phyloP scores from a whole-genome alignment of 106 monocot genomes.

The Dioscorea zingiberensis region DNA sequence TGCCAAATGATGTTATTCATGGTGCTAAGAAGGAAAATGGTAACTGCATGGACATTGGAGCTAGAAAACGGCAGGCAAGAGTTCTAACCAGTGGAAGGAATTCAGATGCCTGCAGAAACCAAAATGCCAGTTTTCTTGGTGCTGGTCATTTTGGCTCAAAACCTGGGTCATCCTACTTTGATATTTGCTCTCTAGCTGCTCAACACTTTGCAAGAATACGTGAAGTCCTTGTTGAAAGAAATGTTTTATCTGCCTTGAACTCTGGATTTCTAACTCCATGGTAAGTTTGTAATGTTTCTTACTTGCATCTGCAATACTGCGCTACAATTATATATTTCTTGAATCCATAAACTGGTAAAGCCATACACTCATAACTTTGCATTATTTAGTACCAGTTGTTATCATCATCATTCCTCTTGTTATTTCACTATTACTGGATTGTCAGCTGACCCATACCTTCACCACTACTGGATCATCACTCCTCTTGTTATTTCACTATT shows the following conservation, averaged over 20 bases:
- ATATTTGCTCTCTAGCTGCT: slow-evolving; percentile 78
- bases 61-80: slow-evolving; percentile 79
- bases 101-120: slow-evolving; percentile 32
- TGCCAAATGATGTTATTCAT: slow-evolving; percentile 41
- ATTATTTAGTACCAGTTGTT: no score
- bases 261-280: slow-evolving; percentile 93
- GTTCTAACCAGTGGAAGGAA: slow-evolving; percentile 29
- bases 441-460: not conserved
- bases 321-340: no score
- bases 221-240: slow-evolving; percentile 92
- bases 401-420: no score
- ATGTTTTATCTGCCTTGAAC: slow-evolving; percentile 79
- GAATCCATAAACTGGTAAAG: no score
- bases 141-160: slow-evolving; percentile 37
- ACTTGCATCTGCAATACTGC: not conserved
- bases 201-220: slow-evolving; percentile 87
- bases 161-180: slow-evolving; percentile 72
- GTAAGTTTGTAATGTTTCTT: slow-evolving; percentile 25
- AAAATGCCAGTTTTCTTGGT: slow-evolving; percentile 31
- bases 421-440: not conserved
- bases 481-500: no score
- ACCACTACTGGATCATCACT: no score
- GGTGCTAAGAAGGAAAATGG: slow-evolving; percentile 68
- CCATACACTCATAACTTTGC: no score
- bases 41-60: slow-evolving; percentile 45